A percentile compares a stretch with the other conserved stretches of the same genome.
phyloP scores from a whole-genome alignment of 345 rosid genomes.

The Physaria fendleri region DNA sequence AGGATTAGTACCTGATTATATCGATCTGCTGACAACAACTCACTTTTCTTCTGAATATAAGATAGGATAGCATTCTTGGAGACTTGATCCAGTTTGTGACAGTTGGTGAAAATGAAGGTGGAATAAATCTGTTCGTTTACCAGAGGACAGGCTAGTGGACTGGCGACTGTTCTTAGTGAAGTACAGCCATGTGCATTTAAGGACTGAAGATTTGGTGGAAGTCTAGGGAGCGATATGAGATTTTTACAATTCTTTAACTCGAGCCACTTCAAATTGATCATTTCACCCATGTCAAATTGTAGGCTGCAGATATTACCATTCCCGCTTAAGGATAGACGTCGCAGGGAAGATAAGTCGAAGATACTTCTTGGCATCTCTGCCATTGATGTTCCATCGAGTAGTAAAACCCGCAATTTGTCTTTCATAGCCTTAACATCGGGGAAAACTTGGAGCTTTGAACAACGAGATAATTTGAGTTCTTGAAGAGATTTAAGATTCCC shows the following conservation, averaged over 20 bases:
- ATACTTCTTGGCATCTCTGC: not conserved
- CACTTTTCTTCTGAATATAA: too few relatives aligned
- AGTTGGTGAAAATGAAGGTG: too few relatives aligned
- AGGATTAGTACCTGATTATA: too few relatives aligned
- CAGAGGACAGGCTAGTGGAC: not conserved
- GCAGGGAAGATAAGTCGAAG: not conserved
- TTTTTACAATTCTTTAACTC: conserved; percentile 11
- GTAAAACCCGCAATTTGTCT: not conserved
- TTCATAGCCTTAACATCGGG: not conserved
- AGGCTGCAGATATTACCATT: too few relatives aligned
- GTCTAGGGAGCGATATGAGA: conserved; percentile 3
- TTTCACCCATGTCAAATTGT: too few relatives aligned
- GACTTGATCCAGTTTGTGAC: too few relatives aligned
- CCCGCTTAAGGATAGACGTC: too few relatives aligned
- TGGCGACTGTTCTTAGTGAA: not conserved
- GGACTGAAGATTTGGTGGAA: conserved; percentile 20
- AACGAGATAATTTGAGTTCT: conserved; percentile 14
- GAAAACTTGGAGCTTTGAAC: not conserved
- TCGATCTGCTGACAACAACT: too few relatives aligned
- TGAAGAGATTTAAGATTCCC: conserved; percentile 3
- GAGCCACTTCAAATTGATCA: too few relatives aligned
- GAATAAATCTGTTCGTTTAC: not conserved
- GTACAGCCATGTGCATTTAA: conserved; percentile 15
- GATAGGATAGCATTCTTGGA: too few relatives aligned
- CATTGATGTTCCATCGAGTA: conserved; percentile 10